Evolutionary conservation across 129 eudicot genomes (phyloP).

Genomic region (Lactuca sativa): DNA sequence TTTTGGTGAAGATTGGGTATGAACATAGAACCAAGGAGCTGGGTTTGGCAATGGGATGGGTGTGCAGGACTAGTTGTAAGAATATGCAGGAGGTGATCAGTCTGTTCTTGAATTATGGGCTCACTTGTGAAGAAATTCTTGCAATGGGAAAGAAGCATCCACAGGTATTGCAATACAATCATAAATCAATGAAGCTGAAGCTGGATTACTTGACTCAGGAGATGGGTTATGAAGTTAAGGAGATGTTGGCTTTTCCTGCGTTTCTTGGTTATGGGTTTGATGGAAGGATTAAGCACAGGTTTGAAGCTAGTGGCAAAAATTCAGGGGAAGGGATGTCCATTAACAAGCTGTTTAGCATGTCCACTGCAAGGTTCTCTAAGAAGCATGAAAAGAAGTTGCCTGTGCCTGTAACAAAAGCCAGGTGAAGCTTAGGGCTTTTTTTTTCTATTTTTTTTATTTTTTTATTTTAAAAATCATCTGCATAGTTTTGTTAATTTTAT

Average conservation of each 20-base stretch:
- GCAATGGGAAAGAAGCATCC: conserved; percentile 93
- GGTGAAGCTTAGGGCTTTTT: conserved; percentile 10
- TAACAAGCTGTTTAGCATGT: conserved; percentile 74
- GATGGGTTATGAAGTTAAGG: conserved; percentile 85
- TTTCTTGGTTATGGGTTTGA: conserved; percentile 93
- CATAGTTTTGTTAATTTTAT: background rate
- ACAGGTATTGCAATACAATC: conserved; percentile 86
- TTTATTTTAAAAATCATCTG: too few relatives aligned
- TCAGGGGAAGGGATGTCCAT: conserved; percentile 79
- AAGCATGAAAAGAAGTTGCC: conserved; percentile 50
- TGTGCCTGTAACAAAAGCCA: conserved; percentile 15
- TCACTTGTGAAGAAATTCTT: conserved; percentile 70
- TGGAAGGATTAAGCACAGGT: conserved; percentile 81
- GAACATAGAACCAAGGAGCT: conserved; percentile 61
- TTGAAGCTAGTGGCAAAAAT: conserved; percentile 59
- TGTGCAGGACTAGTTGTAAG: conserved; percentile 80
- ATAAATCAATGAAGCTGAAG: conserved; percentile 68
- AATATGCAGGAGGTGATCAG: conserved; percentile 83
- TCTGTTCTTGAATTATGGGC: conserved; percentile 71
- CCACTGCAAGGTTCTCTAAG: conserved; percentile 61
- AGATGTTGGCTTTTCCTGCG: conserved; percentile 84
- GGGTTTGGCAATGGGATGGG: conserved; percentile 95
- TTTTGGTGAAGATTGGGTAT: conserved; percentile 80
- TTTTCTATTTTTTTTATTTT: background rate
- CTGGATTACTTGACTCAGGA: conserved; percentile 79